Conservation (phyloP, 2,329 filamentous ascomycete genomes). For the Clonostachys solani region DNA sequence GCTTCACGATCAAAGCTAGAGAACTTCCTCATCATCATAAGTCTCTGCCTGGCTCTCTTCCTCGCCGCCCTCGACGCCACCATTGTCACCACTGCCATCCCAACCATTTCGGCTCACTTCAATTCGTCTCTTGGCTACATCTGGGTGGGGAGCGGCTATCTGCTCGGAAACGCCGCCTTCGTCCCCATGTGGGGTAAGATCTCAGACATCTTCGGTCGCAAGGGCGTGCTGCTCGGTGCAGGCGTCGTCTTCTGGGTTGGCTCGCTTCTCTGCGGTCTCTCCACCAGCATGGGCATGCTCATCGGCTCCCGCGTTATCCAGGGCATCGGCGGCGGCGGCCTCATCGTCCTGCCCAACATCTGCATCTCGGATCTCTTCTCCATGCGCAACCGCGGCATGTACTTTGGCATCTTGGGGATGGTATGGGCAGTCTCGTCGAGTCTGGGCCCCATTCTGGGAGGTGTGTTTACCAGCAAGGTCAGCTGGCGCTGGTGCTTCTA, state of each 20-base stretch:
- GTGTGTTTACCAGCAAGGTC: slow-evolving; percentile 58
- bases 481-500: slow-evolving; percentile 70
- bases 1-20: slow-evolving; percentile 26
- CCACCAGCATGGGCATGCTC: slow-evolving; percentile 43
- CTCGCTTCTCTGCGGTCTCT: slow-evolving; percentile 48
- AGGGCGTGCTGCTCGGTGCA: slow-evolving; percentile 46
- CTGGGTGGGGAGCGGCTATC: slow-evolving; percentile 73
- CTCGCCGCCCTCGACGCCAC: slow-evolving; percentile 54
- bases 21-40: slow-evolving; percentile 32
- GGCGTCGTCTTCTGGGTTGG: slow-evolving; percentile 49
- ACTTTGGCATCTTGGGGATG: slow-evolving; percentile 47
- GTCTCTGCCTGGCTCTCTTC: slow-evolving; percentile 40
- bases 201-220: slow-evolving; percentile 55
- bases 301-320: slow-evolving; percentile 52
- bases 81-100: slow-evolving; percentile 63
- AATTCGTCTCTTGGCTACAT: slow-evolving; percentile 66
- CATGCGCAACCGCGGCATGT: slow-evolving; percentile 43
- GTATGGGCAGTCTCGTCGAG: slow-evolving; percentile 63
- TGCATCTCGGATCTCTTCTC: slow-evolving; percentile 52
- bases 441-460: slow-evolving; percentile 65
- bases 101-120: slow-evolving; percentile 60
- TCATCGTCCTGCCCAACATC: slow-evolving; percentile 57
- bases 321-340: slow-evolving; percentile 51
- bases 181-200: slow-evolving; percentile 67
- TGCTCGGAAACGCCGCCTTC: slow-evolving; percentile 64